Evolutionary conservation across 352 stramenopile genomes (phyloP).

Genomic region (Globisporangium abappressorium): DNA sequence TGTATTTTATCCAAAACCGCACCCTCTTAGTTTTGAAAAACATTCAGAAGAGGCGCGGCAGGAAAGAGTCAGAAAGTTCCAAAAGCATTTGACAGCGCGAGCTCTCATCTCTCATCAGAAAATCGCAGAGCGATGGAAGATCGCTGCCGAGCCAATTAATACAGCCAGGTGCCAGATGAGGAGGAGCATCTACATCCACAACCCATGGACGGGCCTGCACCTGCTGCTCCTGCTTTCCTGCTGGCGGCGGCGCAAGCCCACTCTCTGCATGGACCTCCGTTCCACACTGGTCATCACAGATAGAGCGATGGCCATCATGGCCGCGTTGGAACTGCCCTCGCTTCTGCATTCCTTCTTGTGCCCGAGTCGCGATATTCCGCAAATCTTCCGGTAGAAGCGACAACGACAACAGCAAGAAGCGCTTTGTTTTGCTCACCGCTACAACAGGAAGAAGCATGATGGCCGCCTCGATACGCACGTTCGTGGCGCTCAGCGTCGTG

Average conservation of each 20-base stretch:
- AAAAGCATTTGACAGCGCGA: background rate
- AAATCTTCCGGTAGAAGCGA: conserved; percentile 4
- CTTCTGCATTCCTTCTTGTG: background rate
- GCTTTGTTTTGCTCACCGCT: background rate
- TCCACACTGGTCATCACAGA: background rate
- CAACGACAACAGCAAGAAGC: background rate
- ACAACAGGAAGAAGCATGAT: conserved; percentile 4
- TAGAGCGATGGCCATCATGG: background rate
- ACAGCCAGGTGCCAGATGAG: background rate
- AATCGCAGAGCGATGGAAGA: background rate
- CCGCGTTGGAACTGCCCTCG: background rate
- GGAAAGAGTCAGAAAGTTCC: conserved; percentile 5
- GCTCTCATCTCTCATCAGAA: no score
- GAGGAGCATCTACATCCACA: background rate
- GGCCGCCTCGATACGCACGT: background rate
- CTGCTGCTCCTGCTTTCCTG: conserved; percentile 14
- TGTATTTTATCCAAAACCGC: no score
- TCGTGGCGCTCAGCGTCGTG: conserved; percentile 7
- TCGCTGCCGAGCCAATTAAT: conserved; percentile 1
- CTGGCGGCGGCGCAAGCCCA: conserved; percentile 5
- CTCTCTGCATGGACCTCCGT: conserved; percentile 4
- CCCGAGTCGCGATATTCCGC: background rate
- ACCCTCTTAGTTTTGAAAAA: background rate
- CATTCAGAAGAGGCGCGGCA: conserved; percentile 1
- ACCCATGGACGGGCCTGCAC: background rate